Conservation (phyloP, 1,139 yeast species). For the Saccharomyces hybrid region DNA sequence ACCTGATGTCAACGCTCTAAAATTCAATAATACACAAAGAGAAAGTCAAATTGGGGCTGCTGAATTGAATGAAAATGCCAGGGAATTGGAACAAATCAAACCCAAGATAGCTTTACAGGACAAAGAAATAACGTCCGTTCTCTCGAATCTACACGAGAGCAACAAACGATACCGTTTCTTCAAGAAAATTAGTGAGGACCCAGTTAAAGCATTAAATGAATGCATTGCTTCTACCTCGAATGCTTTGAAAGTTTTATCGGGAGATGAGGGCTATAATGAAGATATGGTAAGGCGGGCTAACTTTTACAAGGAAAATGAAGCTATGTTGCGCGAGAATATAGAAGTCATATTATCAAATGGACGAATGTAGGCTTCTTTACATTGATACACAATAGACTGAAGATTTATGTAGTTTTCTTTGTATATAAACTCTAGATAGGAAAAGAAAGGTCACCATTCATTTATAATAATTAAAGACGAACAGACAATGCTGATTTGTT, state of each 20-base stretch:
- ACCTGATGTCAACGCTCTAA: conserved; percentile 7
- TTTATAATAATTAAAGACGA: not conserved
- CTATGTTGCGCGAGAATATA: conserved; percentile 60
- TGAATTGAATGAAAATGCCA: not conserved
- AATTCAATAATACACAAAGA: not conserved
- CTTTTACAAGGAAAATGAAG: conserved; percentile 54
- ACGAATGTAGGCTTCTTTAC: conserved; percentile 20
- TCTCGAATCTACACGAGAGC: conserved; percentile 43
- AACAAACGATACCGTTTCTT: conserved; percentile 57
- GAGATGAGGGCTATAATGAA: conserved; percentile 78
- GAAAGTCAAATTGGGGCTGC: not conserved
- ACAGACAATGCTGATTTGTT: not conserved
- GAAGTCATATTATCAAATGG: conserved; percentile 46
- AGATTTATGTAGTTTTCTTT: not conserved
- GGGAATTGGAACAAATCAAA: conserved; percentile 1
- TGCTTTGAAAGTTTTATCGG: conserved; percentile 58
- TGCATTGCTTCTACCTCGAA: conserved; percentile 67
- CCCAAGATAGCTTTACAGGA: not conserved
- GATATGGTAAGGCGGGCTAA: conserved; percentile 71
- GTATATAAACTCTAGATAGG: not conserved
- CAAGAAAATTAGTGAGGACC: conserved; percentile 58
- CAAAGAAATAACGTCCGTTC: not conserved
- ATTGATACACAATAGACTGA: not conserved
- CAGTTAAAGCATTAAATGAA: conserved; percentile 56
- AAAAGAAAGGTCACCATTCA: not conserved